phyloP scores from a whole-genome alignment of 305 asterid genomes.

The Fraxinus baroniana region DNA sequence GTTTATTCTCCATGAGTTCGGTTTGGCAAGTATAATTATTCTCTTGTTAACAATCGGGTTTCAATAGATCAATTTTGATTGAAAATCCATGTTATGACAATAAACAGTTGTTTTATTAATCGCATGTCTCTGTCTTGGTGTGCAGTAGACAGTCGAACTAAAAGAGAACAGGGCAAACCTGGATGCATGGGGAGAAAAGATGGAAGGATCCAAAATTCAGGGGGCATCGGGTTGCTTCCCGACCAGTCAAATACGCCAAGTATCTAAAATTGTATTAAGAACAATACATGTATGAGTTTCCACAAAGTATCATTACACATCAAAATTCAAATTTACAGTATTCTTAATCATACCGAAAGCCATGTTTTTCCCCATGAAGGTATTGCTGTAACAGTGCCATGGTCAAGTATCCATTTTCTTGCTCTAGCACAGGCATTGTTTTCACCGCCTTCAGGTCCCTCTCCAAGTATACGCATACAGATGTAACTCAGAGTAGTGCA shows the following conservation, averaged over 20 bases:
- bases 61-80: not conserved
- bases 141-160: not conserved
- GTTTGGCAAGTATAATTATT: not conserved
- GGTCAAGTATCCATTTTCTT: conserved; percentile 84
- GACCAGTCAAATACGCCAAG: conserved; percentile 80
- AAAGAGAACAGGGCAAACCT: conserved; percentile 38
- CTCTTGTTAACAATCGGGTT: not conserved
- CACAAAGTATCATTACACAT: not conserved
- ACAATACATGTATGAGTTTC: not conserved
- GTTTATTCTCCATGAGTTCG: not conserved
- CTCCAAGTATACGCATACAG: conserved; percentile 77
- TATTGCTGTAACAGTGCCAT: conserved; percentile 66
- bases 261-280: conserved; percentile 37
- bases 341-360: conserved; percentile 60
- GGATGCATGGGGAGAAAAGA: conserved; percentile 89
- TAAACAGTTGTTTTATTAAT: not conserved
- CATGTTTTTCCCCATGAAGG: conserved; percentile 98
- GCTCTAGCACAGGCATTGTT: conserved; percentile 69
- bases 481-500: conserved; percentile 70
- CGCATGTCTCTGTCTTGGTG: not conserved
- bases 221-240: conserved; percentile 91
- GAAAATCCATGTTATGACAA: not conserved
- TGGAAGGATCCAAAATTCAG: conserved; percentile 93
- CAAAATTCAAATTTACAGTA: not conserved
- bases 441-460: conserved; percentile 63